Evolutionary conservation across 1,284 basidiomycete genomes (phyloP), one percentile per base, ranked within the genome.

Genomic region (Heterobasidion occidentale): DNA sequence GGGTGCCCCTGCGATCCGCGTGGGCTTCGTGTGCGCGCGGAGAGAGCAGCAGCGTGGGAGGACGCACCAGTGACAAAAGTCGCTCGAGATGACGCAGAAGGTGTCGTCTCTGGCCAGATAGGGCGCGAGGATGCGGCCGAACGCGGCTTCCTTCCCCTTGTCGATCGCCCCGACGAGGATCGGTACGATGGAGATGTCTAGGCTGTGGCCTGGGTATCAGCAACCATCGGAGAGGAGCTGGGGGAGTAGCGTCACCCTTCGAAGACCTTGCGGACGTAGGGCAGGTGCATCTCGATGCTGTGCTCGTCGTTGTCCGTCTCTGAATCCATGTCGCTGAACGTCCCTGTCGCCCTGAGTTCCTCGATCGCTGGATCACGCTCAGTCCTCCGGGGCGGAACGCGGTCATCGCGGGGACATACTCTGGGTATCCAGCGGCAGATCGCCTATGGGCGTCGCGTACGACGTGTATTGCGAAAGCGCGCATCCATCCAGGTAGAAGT

Each of bases 11-110:
- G 60, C 15, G 14, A 19, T 51, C 49, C 14, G 19, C 33, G 33
- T 46, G 15, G 51, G 48, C 20, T 36, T 27, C 9, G 36, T 33
- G 17, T n/a, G 8, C 9, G 35, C n/a, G 44, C 19, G 19, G 34
- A 36, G 9, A 19, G 36, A 34, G 35, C 27, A 53, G 36, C 52
- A 27, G 27, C 27, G 4, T 27, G 4, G 27, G 56, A 33, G 58
- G 63, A 94, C 79, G 58, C 63, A 94, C 95, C 96, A 99, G 69
- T 99, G 96, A 67, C 97, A 99, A 68, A 99, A 99, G 71, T 99
- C 97, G 59, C 90, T 92, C 3, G 94, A 98, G 55, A 98, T 79
- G 46, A 99, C 86, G 64, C 89, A 94, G 60, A 99, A 79, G 0
- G 92, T 98, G 57, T 87, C 83, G 1, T 84, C 79, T 60, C 84